These are phyloP conservation scores for Selaginella tamariscina DNA, from an alignment of 75 land plant species.

Conservation along the genomic window DNA sequence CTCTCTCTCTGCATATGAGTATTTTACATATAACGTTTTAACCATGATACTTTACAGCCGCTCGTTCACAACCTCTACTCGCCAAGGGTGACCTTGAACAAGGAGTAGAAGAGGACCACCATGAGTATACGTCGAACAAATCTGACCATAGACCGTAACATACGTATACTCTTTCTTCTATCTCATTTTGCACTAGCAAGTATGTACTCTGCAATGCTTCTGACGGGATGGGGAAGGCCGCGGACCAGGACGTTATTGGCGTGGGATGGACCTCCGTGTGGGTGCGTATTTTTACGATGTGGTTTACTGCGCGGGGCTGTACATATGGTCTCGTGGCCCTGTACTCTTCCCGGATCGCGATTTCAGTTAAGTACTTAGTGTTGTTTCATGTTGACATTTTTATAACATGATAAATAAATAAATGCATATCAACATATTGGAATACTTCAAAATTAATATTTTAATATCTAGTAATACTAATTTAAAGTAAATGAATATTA, in stretches of 20 bases:
- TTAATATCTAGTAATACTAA: no score
- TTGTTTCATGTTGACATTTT: no score
- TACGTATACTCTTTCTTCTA: constrained; percentile 97
- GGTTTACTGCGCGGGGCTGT: constrained; percentile 93
- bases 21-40: neutral
- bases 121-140: no score
- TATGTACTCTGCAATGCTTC: constrained; percentile 99
- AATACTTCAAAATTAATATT: no score
- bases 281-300: constrained; percentile 81
- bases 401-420: no score
- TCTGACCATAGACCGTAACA: constrained; percentile 60
- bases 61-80: constrained; percentile 9
- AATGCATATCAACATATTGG: no score
- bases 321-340: constrained; percentile 96
- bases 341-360: constrained; percentile 90
- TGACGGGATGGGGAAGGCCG: constrained; percentile 93
- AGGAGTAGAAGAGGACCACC: constrained; percentile 42
- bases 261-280: constrained; percentile 99
- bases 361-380: constrained; percentile 64
- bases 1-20: no score
- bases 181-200: constrained; percentile 88
- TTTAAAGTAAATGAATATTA: no score
- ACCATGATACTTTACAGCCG: neutral
- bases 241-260: constrained; percentile 66
- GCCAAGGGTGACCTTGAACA: constrained; percentile 6